Evolutionary conservation across 2,329 filamentous ascomycete genomes (phyloP), one percentile per base, ranked within the genome.

Genomic region (Fusarium sterilihyphosum): DNA sequence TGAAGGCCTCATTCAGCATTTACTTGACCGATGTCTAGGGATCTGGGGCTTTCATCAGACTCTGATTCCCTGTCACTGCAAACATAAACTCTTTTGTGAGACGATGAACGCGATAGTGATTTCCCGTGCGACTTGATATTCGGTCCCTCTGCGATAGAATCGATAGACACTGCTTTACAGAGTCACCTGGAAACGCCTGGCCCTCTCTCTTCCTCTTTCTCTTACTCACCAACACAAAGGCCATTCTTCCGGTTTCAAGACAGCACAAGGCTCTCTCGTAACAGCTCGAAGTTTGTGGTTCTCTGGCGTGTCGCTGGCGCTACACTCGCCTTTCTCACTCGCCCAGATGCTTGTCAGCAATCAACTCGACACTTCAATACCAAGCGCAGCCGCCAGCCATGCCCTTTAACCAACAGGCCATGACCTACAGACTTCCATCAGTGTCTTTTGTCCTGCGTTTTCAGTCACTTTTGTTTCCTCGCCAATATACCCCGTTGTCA

Each of bases 361-460:
- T 63, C 70, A 65, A 65, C 73, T 54, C 74, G 57, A 64, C 65
- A 71, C 52, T 69, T 70, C 61, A 61, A 71, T 69, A 71, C 67
- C 63, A 61, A 68, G 66, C 71, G 73, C 69, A 68, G 41, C 59
- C 67, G 57, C 67, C 63, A 73, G 66, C 63, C 77, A 79, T 78
- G 84, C 83, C 82, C 82, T 82, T 78, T 84, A 79, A 83, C 78
- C 79, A 80, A 81, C 82, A 81, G 83, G 83, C 82, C 82, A 84
- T 85, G 83, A 85, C 81, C 80, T 81, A 80, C 69, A 74, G 63
- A 68, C 65, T 61, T 65, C 71, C 67, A 65, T 70, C 74, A 77
- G 75, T 78, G 65, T 75, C 69, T 64, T 80, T 77, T 60, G 67
- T 72, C 71, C 81, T 77, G 73, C 71, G 73, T 75, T 77, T 67